Base-by-base conservation (phyloP, 1,284 basidiomycete species). In the Trametes versicolor region DNA sequence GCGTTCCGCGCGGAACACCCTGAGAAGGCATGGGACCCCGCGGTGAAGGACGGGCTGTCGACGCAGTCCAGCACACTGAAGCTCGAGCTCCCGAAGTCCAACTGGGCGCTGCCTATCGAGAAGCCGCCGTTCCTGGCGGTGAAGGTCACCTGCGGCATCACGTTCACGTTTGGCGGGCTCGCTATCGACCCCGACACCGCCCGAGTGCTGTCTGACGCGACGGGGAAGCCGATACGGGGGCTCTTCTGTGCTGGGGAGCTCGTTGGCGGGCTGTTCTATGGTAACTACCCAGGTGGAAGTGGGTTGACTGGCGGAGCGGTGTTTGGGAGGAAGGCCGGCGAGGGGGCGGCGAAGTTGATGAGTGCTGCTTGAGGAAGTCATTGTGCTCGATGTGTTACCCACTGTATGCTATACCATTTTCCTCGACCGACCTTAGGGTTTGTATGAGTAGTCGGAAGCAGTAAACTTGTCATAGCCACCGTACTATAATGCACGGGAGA, bases 111-210 rank as follows among this genome's bases (percentile, higher is more conserved):
- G 65, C 71, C 83, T 1, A 74, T 91, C 43, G 81, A 85, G 49
- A 68, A 80, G 52, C 73, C 78, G 10, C 87, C 87, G 0, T 88
- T 88, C 71, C 78, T 90, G 70, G 89, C 88, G 2, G 85, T 90
- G 34, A 88, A 87, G 71, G 85, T 91, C 2, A 78, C 85, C 0
- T 90, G 89, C 75, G 89, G 88, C 1, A 84, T 90, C 62, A 90
- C 89, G 0, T 91, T 90, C 77, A 91, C 88, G 2, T 91, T 90
- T 76, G 89, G 89, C 1, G 88, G 89, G 2, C 74, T 91, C 2
- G 83, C 81, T 1, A 85, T 91, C 63, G 83, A 90, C 68, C 81
- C 87, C 0, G 71, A 78, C 13, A 87, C 85, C 0, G 82, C 85
- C 7, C 80, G 74, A 1, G 88, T 91, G 2, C 54, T 89, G 1